Base-by-base conservation (phyloP, 108 stramenopile genomes). In the Cyclotella distinguenda region DNA sequence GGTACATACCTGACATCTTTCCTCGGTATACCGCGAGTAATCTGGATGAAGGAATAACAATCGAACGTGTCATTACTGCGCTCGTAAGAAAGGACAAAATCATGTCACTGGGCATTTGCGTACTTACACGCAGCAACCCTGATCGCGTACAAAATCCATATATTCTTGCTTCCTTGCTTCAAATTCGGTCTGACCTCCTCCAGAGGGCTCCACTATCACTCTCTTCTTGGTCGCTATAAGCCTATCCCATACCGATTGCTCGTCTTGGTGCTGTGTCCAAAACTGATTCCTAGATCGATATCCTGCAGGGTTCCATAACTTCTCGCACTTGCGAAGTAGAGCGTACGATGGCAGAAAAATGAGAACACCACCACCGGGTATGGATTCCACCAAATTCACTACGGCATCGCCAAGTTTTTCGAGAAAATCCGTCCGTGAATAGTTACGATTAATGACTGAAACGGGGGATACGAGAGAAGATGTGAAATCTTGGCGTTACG, bases 21-120 rank as follows among this genome's bases (percentile, higher is more conserved):
- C 95, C 95, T 25, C 95, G 81, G 59, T 80, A 94, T 0, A 96
- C 95, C 13, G 93, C 93, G 18, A 96, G 74, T 27, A 96, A 70
- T 15, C 51, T 53, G 51, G 18, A 53, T 38, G 27, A 1, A 31
- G 2, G 10, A 1, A 31, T 1, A 7, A 53, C 30, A 53, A 53
- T 4, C 4, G 15, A 32, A 5, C 10, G 8, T 53, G 51, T 21
- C 11, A 3, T 23, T 3, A 2, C 3, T 19, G 19, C 6, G 2
- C 47, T 25, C 6, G 40, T 16, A 16, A 16, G 40, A 16, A 16
- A 16, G 2, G 4, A 42, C 2, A 16, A 42, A 16, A 2, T 5
- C 13, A 42, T 42, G 2, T 1, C 13, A 4, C 40, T 16, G n/a
- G 5, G 2, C 2, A 42, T 16, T 42, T 22, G 23, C 5, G 18